Evolutionary conservation across 2,329 filamentous ascomycete genomes (phyloP).

Genomic region (Pestalotiopsis sp.): DNA sequence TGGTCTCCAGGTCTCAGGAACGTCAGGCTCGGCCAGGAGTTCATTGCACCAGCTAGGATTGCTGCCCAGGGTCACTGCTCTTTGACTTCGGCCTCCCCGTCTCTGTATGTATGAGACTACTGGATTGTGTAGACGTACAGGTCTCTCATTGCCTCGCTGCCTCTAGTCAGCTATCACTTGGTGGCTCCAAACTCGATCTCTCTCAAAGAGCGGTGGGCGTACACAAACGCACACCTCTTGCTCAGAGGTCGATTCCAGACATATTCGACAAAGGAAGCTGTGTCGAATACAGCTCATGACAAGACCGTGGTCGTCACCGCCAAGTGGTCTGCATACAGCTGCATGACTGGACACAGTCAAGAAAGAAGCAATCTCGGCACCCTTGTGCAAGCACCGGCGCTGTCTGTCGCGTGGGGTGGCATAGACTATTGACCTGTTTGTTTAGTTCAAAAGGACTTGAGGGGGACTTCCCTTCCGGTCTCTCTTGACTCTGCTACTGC

Average conservation of each 20-base stretch:
- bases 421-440: slow-evolving; percentile 39
- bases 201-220: slow-evolving; percentile 50
- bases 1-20: slow-evolving; percentile 22
- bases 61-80: slow-evolving; percentile 12
- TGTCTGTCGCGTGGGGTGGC: slow-evolving; percentile 33
- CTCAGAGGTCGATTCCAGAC: slow-evolving; percentile 51
- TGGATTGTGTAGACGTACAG: slow-evolving; percentile 18
- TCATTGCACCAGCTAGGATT: slow-evolving; percentile 21
- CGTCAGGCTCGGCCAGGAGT: slow-evolving; percentile 20
- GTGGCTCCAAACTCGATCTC: slow-evolving; percentile 41
- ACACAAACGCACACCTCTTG: slow-evolving; percentile 48
- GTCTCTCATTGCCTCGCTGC: slow-evolving; percentile 21
- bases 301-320: slow-evolving; percentile 35
- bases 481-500: slow-evolving; percentile 28
- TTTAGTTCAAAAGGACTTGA: slow-evolving; percentile 36
- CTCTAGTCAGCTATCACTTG: slow-evolving; percentile 42
- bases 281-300: slow-evolving; percentile 43
- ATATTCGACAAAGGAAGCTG: slow-evolving; percentile 48
- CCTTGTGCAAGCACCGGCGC: slow-evolving; percentile 38
- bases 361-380: slow-evolving; percentile 38
- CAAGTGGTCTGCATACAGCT: slow-evolving; percentile 38
- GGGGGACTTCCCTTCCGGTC: slow-evolving; percentile 24
- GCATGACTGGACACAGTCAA: slow-evolving; percentile 41
- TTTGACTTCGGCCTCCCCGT: slow-evolving; percentile 20
- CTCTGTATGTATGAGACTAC: slow-evolving; percentile 17